These are phyloP conservation scores for Quercus lobata DNA, from an alignment of 331 rosid species.

Conservation along the genomic window DNA sequence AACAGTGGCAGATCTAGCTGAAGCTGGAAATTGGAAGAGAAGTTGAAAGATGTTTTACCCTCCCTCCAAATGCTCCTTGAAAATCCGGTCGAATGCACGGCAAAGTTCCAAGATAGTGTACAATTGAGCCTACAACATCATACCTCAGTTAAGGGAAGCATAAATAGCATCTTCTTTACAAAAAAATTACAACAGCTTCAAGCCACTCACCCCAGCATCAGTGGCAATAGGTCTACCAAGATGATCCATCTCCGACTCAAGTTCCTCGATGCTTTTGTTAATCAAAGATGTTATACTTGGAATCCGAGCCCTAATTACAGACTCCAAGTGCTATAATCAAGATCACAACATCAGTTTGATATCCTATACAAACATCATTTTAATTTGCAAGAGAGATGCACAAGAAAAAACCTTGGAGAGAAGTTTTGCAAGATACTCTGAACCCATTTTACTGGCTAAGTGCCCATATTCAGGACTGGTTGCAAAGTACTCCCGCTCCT, in stretches of 20 bases:
- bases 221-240: slow-evolving; percentile 90
- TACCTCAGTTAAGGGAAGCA: not conserved
- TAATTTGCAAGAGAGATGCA: not conserved
- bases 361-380: not conserved
- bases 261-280: slow-evolving; percentile 89
- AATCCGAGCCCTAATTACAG: slow-evolving; percentile 80
- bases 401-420: slow-evolving; percentile 67
- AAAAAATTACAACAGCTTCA: slow-evolving; percentile 5
- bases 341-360: slow-evolving; percentile 23
- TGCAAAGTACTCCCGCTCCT: slow-evolving; percentile 89
- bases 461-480: slow-evolving; percentile 94
- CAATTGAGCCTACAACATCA: slow-evolving; percentile 74
- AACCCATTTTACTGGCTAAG: slow-evolving; percentile 87
- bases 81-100: slow-evolving; percentile 92
- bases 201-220: slow-evolving; percentile 91
- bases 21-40: not conserved
- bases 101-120: slow-evolving; percentile 92
- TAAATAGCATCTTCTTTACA: not conserved
- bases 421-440: slow-evolving; percentile 96
- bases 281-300: slow-evolving; percentile 85
- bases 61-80: slow-evolving; percentile 98
- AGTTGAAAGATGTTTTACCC: slow-evolving; percentile 49
- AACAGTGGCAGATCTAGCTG: not conserved
- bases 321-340: slow-evolving; percentile 75
- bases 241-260: slow-evolving; percentile 90